Evolutionary conservation across 2,329 filamentous ascomycete species (phyloP), one percentile per base, ranked within the genome.

Genomic region (Lasiodiplodia sp.): DNA sequence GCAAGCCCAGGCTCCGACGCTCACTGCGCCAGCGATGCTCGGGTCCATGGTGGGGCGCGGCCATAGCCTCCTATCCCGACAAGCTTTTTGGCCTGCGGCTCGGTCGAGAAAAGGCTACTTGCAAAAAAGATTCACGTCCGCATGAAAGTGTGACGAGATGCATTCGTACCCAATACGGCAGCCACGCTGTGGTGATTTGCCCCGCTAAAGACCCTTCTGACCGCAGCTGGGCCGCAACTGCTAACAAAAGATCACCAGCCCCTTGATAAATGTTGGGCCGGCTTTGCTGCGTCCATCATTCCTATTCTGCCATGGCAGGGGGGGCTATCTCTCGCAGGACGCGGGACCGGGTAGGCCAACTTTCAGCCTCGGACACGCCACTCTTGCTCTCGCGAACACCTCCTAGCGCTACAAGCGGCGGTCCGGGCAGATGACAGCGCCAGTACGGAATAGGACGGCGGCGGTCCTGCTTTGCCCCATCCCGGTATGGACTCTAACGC

Each of bases 71-170:
- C 3, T n/a, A 21, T 52, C 28, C 60, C 60, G 60, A 64, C 60
- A 64, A 64, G 47, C 60, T 52, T 64, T 49, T 51, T 52, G 44
- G 52, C 31, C 60, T 52, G 31, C 44, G 37, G 44, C 47, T 64
- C 28, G 11, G 25, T 38, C 44, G 34, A 51, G 31, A 25, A 23
- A 57, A 57, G 58, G 8, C 16, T 51, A 31, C 23, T 37, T 12
- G 3, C 18, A n/a, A 44, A 47, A 47, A 51, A 25, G 28, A 44
- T 63, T n/a, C 23, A 49, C 28, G 23, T 37, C 58, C 44, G 58
- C 12, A 21, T 12, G 11, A 31, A 18, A 21, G 14, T 47, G 57
- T 34, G 25, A 51, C 58, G 25, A 37, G 47, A 53, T 28, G 60
- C 60, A 64, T 64, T 25, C 47, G 18, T 63, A 63, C 58, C 58